Base-by-base conservation (phyloP, 1,139 yeast species). In the Yarrowia galli region DNA sequence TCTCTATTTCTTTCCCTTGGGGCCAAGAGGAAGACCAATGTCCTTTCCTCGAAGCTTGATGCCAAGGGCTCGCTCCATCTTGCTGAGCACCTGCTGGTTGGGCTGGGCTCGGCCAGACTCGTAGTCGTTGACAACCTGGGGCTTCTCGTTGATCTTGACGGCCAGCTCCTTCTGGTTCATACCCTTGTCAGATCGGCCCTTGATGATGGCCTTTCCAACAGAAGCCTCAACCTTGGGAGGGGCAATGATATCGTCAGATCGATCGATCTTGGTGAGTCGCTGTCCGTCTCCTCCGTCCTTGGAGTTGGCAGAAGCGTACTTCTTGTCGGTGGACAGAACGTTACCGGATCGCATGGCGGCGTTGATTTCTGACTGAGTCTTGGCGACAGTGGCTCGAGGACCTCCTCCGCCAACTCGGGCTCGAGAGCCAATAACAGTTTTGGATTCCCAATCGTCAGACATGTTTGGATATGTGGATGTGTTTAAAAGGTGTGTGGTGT, bases 91-190 rank as follows among this genome's bases (percentile, higher is more conserved):
- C 81, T 92, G 98, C 83, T 96, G 99, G 82, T 91, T 93, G 70
- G 99, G 99, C 72, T 91, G 87, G 67, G 97, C 99, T 78, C 97
- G 87, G 69, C 97, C 98, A 68, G 97, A 92, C 82, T 95, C 99
- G 80, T 95, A 95, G 77, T 95, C 99, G 81, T 92, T 93, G 76
- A 95, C 88, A 70, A 95, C 91, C 73, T 89, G 92, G 69, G 98
- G 98, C 83, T 95, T 95, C 82, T 95, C 99, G 79, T 92, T 93
- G 77, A 95, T 86, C 79, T 89, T 90, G 71, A 97, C 92, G 74
- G 99, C 99, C 75, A 95, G 85, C 74, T 95, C 99, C 84, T 95
- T 95, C 80, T 95, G 99, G 13, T 98, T 90, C 76, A 92, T 78
- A 75, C 87, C 86, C 85, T 92, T 92, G 71, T 91, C 98, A 76